These are phyloP conservation scores for Pythium dissotocum DNA, from an alignment of 352 stramenopile genomes.

Conservation along the genomic window DNA sequence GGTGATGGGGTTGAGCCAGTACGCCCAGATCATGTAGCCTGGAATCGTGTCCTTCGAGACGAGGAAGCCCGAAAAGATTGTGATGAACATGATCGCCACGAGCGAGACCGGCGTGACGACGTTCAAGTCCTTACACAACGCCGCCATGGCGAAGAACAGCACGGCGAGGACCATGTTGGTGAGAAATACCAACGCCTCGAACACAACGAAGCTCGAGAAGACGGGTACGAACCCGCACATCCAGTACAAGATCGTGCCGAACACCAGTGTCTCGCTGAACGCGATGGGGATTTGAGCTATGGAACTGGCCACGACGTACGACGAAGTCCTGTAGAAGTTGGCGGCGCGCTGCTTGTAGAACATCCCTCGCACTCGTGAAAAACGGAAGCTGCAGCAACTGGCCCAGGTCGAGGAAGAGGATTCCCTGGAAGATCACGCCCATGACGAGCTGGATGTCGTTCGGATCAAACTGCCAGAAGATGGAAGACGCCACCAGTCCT, in stretches of 20 bases:
- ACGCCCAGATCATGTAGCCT: constrained; percentile 41
- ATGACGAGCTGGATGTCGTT: constrained; percentile 37
- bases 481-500: constrained; percentile 23
- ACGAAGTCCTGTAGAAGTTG: constrained; percentile 69
- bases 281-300: constrained; percentile 37
- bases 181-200: constrained; percentile 54
- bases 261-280: constrained; percentile 59
- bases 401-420: constrained; percentile 76
- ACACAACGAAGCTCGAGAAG: constrained; percentile 48
- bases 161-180: constrained; percentile 36
- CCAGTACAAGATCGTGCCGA: constrained; percentile 75
- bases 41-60: constrained; percentile 38
- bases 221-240: constrained; percentile 52
- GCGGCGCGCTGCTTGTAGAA: constrained; percentile 81
- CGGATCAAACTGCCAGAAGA: constrained; percentile 32
- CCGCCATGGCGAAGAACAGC: constrained; percentile 36
- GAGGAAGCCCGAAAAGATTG: constrained; percentile 42
- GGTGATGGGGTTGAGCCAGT: constrained; percentile 45
- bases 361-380: constrained; percentile 47
- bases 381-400: constrained; percentile 74
- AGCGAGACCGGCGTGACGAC: constrained; percentile 27
- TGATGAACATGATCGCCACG: constrained; percentile 30
- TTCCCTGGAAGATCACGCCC: constrained; percentile 68
- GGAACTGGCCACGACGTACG: constrained; percentile 56
- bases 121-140: constrained; percentile 21